Conservation (phyloP, 768 basidiomycete genomes). For the Inosperma sp. region DNA sequence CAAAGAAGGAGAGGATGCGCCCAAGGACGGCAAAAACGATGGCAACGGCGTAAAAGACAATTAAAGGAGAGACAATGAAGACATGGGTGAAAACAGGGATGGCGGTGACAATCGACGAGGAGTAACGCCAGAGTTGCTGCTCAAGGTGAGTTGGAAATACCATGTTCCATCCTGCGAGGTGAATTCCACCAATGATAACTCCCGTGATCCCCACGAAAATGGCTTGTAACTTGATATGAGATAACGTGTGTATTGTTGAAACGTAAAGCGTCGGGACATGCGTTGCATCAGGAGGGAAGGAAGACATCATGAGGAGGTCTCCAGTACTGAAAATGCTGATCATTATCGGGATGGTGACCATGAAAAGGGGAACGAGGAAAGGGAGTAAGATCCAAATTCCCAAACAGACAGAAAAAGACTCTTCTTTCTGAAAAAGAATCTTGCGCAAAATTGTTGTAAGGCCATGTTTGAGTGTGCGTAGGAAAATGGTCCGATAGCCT, state of each 20-base stretch:
- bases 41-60: background rate
- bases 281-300: background rate
- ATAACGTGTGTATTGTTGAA: background rate
- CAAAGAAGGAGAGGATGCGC: background rate
- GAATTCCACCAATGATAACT: background rate
- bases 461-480: no score
- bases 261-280: background rate
- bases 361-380: background rate
- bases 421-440: background rate
- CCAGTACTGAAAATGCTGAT: background rate
- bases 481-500: background rate
- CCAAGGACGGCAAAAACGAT: background rate
- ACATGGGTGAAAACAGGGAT: background rate
- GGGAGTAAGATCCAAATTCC: background rate
- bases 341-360: background rate
- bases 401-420: background rate
- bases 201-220: background rate
- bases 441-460: background rate
- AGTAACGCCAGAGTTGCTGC: conserved; percentile 1
- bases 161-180: background rate
- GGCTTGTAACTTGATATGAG: background rate
- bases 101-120: background rate
- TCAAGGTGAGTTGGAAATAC: background rate
- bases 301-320: background rate
- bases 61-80: background rate